Evolutionary conservation across 163 green algal genomes (phyloP), one percentile per base, ranked within the genome.

Genomic region (Prototheca cutis): DNA sequence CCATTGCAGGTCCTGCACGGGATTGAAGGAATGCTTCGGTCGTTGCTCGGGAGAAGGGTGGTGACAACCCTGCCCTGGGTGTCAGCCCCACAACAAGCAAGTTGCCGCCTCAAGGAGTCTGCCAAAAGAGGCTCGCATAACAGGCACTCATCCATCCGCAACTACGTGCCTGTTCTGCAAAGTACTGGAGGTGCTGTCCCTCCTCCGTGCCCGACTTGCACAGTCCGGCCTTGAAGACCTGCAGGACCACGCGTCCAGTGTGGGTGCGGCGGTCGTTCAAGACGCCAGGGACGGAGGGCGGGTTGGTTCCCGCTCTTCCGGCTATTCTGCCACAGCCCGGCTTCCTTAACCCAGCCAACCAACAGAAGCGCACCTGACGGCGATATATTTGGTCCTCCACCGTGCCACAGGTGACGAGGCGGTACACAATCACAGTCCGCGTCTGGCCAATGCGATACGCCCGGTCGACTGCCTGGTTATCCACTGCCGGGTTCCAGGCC

Each of bases 311-410:
- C n/a, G n/a, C n/a, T n/a, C n/a, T n/a, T n/a, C n/a, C n/a, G n/a
- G n/a, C n/a, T n/a, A n/a, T n/a, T n/a, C n/a, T n/a, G n/a, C n/a
- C n/a, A n/a, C n/a, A n/a, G n/a, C n/a, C n/a, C n/a, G n/a, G n/a
- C n/a, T n/a, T n/a, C n/a, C n/a, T n/a, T n/a, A n/a, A n/a, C n/a
- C n/a, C n/a, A n/a, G n/a, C n/a, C n/a, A n/a, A n/a, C n/a, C n/a
- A n/a, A n/a, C n/a, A n/a, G n/a, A n/a, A n/a, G n/a, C n/a, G n/a
- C n/a, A 88, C 75, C 78, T 97, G 90, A 61, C 83, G 87, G 17
- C 85, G 66, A 69, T 94, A 95, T 32, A 93, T 93, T 70, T 96
- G 96, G 74, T 98, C 92, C 79, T 98, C 92, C 40, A 98, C 80
- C 7, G 89, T 98, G 25, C 89, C 90, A 54, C 84, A 95, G 1